Base-by-base conservation (phyloP, 352 stramenopile genomes). In the Pythium coloratum region DNA sequence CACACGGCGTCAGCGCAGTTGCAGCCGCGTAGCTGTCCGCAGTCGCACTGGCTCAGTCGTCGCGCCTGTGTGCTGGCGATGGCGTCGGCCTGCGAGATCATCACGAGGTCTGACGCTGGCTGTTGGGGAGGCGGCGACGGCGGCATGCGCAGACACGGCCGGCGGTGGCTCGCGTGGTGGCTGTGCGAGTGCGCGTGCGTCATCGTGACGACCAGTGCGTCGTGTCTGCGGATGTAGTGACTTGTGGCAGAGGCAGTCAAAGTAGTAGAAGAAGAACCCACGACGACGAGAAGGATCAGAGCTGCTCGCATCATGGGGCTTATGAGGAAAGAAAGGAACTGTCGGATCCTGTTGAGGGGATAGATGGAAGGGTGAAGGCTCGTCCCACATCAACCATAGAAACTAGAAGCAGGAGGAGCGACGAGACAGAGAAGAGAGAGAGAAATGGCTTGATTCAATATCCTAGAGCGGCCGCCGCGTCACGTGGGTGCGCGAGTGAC, bases 1-100 rank as follows among this genome's bases (percentile, higher is more conserved):
- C 66, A 78, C 33, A 82, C 68, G n/a, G 64, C 30, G 7, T 77
- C 70, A n/a, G 38, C 69, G 64, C 73, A 77, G 24, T 71, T 66
- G 20, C 72, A 80, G 44, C 59, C 64, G 18, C 58, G 57, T 12
- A 72, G 40, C 13, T 66, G 62, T 7, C 70, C 70, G 55, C 76
- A 82, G 55, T 77, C 73, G 40, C 76, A 80, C 8, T 33, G 56
- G 62, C 62, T 61, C 6, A 71, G 54, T 24, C 59, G 33, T 24
- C 24, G 12, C 32, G 47, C 24, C 10, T 58, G 63, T 1, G 3
- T 30, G 2, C 34, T 38, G 36, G 61, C 55, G 46, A 55, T 28
- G 33, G 33, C 55, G 44, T 62, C 42, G 1, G 16, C 49, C 49
- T 55, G 49, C 6, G 14, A 69, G 46, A 9, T 56, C 44, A 14